Evolutionary conservation across 2,329 filamentous ascomycete species (phyloP).

Genomic region (Verticillium tricorpus): DNA sequence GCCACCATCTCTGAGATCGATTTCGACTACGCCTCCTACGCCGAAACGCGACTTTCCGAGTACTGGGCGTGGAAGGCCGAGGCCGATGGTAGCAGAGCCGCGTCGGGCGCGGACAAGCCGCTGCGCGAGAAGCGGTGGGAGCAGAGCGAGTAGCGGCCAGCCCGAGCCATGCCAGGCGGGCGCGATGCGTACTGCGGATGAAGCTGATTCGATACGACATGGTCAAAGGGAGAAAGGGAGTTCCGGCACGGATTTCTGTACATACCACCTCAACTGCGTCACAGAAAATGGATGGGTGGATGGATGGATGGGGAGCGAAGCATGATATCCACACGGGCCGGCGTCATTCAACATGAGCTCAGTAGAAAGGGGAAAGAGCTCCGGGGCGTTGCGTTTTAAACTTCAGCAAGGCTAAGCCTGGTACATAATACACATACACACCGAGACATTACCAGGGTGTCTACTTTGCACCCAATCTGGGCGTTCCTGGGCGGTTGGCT

Average conservation of each 20-base stretch:
- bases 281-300: slow-evolving; percentile 11
- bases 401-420: not conserved
- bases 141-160: slow-evolving; percentile 32
- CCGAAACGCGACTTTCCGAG: slow-evolving; percentile 79
- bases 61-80: slow-evolving; percentile 91
- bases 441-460: not conserved
- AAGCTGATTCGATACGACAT: not conserved
- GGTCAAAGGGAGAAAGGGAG: not conserved
- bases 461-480: not conserved
- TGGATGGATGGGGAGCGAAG: slow-evolving; percentile 11
- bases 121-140: slow-evolving; percentile 80
- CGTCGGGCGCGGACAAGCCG: slow-evolving; percentile 55
- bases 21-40: slow-evolving; percentile 93
- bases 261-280: slow-evolving; percentile 14
- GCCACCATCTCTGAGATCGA: slow-evolving; percentile 91
- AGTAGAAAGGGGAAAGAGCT: slow-evolving; percentile 2
- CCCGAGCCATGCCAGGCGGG: not conserved
- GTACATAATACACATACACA: not conserved
- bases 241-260: slow-evolving; percentile 13
- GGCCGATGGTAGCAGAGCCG: slow-evolving; percentile 54
- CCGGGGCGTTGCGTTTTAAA: not conserved
- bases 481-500: not conserved
- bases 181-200: not conserved
- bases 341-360: slow-evolving; percentile 31
- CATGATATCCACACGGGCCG: slow-evolving; percentile 15